These are phyloP conservation scores for Trichophyton equinum DNA, from an alignment of 2,329 filamentous ascomycete species.

Conservation along the genomic window DNA sequence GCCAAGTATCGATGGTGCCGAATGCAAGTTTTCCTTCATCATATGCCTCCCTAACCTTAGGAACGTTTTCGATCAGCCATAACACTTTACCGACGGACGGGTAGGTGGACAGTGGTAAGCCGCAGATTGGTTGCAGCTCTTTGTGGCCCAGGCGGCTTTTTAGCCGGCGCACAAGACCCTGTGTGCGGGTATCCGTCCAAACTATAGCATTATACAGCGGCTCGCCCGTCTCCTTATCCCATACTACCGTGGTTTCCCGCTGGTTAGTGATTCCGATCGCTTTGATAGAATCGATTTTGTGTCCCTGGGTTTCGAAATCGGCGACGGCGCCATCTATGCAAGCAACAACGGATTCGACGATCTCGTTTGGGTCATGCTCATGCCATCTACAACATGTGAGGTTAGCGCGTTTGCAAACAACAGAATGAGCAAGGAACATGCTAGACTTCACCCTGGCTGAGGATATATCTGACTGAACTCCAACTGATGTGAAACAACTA, in stretches of 20 bases:
- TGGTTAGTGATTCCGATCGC: constrained; percentile 82
- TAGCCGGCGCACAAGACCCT: constrained; percentile 61
- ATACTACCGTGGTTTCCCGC: constrained; percentile 75
- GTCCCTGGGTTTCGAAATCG: constrained; percentile 58
- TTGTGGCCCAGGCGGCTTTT: constrained; percentile 58
- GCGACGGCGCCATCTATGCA: constrained; percentile 69
- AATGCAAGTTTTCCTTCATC: constrained; percentile 68
- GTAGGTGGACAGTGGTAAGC: constrained; percentile 77
- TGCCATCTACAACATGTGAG: constrained; percentile 53
- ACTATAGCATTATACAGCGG: constrained; percentile 79
- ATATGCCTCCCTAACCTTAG: constrained; percentile 59
- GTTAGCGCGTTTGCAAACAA: background rate
- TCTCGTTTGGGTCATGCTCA: constrained; percentile 71
- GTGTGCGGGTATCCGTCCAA: constrained; percentile 78
- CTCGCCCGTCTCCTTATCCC: constrained; percentile 70
- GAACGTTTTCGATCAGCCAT: constrained; percentile 66
- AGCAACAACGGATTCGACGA: constrained; percentile 60
- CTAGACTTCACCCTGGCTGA: constrained; percentile 58
- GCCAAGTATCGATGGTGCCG: constrained; percentile 79
- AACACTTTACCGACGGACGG: constrained; percentile 73
- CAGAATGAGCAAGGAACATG: background rate
- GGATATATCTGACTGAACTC: constrained; percentile 80
- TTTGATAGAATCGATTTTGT: constrained; percentile 55
- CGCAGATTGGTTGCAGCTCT: constrained; percentile 56
- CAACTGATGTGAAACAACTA: constrained; percentile 71